Base-by-base conservation (phyloP, 2,329 filamentous ascomycete species). In the Triangularia setosa region DNA sequence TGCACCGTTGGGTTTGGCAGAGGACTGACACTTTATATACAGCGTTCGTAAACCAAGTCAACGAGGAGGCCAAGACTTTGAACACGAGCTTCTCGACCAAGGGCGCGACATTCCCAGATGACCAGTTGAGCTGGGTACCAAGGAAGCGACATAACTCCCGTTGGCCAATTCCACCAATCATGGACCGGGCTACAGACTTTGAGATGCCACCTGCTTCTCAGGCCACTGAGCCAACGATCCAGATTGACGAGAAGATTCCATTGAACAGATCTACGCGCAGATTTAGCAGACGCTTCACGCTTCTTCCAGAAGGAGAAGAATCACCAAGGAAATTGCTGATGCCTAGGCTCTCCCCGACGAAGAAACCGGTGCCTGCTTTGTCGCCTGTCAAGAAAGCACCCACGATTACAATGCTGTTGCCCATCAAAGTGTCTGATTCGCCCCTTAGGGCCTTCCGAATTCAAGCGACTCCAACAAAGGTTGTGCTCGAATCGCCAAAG, bases 81-180 rank as follows among this genome's bases (percentile, higher is more conserved):
- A 21, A 30, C 16, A 16, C 28, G 8, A 58, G 9, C 9, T 48
- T 48, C n/a, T 52, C 33, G n/a, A 24, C 60, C 18, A 66, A 58
- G 30, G 67, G 57, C 24, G 48, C 66, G 3, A 70, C 69, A 9
- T 72, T 70, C 60, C 62, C 69, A 18, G 70, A 72, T 14, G 64
- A 69, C 14, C 40, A 7, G 9, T 61, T 74, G 21, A 66, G 24
- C 16, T 72, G 68, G 63, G 68, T 75, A 1, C 73, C 75, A 1
- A 68, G 72, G 24, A 77, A 76, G 63, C 68, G 75, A 30, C 72
- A 75, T 69, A 74, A 73, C 65, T 68, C 69, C n/a, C 72, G 75
- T 25, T 72, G 72, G 68, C 73, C 74, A 2, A 67, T 76, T 23
- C 65, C 69, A 28, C 69, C 70, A n/a, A 67, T 68, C 3, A 56